phyloP scores from a whole-genome alignment of 2,329 filamentous ascomycete species.

The Botryosphaeria dothidea region DNA sequence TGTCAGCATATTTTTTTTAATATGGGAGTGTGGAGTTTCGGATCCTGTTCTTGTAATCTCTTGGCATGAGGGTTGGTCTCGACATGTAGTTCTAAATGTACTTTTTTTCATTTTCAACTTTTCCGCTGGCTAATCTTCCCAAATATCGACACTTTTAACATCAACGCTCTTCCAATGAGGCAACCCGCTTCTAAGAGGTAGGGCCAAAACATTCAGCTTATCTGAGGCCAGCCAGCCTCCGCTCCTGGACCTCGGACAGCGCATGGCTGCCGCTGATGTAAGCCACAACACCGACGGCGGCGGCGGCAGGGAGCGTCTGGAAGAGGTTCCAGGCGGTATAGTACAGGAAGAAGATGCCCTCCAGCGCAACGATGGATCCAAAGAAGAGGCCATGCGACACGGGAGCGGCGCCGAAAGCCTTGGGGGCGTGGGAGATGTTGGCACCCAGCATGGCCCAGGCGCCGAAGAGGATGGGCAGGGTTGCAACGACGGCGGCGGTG shows the following conservation, averaged over 20 bases:
- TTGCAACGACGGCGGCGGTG: conserved; percentile 68
- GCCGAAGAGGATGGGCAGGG: conserved; percentile 72
- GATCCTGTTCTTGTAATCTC: no score
- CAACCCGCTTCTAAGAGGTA: background rate
- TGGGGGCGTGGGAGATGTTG: conserved; percentile 75
- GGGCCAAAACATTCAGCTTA: conserved; percentile 32
- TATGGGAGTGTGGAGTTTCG: no score
- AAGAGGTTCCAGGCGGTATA: conserved; percentile 92
- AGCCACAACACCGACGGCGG: conserved; percentile 66
- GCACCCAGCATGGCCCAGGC: conserved; percentile 78
- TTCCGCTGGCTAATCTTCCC: conserved; percentile 12
- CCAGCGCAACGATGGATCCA: conserved; percentile 82
- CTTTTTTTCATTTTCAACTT: background rate
- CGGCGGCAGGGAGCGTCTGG: conserved; percentile 76
- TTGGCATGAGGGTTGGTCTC: no score
- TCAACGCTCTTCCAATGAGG: conserved; percentile 4
- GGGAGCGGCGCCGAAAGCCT: conserved; percentile 74
- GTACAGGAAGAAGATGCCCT: conserved; percentile 92
- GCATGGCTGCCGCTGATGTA: conserved; percentile 89
- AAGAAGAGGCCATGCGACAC: conserved; percentile 83
- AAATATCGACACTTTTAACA: conserved; percentile 5
- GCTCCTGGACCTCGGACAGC: conserved; percentile 86
- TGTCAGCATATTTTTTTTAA: background rate
- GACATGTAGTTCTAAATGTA: background rate
- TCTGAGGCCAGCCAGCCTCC: conserved; percentile 73